Evolutionary conservation across 257 asterid species (phyloP).

Genomic region (Solanum chilense): DNA sequence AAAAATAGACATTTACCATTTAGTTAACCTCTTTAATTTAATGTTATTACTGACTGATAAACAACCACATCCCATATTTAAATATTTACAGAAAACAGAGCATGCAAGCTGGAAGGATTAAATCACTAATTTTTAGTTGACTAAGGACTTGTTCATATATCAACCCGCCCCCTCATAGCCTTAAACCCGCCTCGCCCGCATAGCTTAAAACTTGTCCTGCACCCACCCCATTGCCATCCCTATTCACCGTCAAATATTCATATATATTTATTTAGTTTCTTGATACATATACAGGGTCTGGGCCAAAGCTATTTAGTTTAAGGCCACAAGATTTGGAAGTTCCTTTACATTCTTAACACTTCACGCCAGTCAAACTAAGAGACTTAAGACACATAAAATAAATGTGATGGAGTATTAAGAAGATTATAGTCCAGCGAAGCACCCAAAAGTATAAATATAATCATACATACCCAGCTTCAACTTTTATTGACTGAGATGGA

Average conservation of each 20-base stretch:
- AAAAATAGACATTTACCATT: neutral
- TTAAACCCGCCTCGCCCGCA: neutral
- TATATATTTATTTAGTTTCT: neutral
- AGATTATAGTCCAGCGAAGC: neutral
- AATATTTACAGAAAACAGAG: neutral
- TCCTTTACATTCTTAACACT: neutral
- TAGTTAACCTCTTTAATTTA: neutral
- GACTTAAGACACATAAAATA: neutral
- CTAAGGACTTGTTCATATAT: neutral
- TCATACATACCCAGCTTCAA: constrained; percentile 19
- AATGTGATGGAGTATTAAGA: neutral
- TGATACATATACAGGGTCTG: neutral
- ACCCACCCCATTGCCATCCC: neutral
- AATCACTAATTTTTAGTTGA: neutral
- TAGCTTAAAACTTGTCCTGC: neutral
- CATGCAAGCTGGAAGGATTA: neutral
- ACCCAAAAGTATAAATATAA: neutral
- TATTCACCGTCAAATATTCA: neutral
- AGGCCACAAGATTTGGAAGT: neutral
- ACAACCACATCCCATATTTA: neutral
- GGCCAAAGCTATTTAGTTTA: neutral
- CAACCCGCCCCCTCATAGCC: neutral
- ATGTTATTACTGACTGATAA: neutral
- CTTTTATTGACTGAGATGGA: neutral
- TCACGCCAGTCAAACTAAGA: neutral